Percentiles rank a stretch among this genome's conserved stretches.
Evolutionary conservation across 441 rosid genomes (phyloP).

Genomic region (Theobroma grandiflorum): DNA sequence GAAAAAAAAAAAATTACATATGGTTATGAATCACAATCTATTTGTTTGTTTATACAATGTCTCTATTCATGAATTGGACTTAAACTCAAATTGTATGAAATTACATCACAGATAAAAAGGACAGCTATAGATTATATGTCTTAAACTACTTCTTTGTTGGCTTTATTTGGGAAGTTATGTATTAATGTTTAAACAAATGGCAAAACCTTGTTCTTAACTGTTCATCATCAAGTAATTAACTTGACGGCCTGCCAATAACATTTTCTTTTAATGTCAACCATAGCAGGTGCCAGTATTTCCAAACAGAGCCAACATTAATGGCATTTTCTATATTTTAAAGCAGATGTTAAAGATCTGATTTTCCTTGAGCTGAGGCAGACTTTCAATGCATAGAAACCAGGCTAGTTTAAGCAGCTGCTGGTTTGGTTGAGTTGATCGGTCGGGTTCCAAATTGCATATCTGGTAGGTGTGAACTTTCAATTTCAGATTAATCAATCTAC

Average conservation of each 20-base stretch:
- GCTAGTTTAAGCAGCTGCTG: neutral
- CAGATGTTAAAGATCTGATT: neutral
- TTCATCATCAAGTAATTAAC: neutral
- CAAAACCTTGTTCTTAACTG: neutral
- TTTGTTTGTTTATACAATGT: conserved; percentile 26
- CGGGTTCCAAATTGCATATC: neutral
- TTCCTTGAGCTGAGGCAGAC: neutral
- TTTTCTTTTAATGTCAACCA: neutral
- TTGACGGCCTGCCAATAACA: neutral
- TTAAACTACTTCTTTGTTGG: neutral
- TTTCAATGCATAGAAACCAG: neutral
- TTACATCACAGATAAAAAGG: neutral
- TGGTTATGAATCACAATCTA: neutral
- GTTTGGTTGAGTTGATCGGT: neutral
- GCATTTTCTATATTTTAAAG: neutral
- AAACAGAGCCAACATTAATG: neutral
- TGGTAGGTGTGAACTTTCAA: neutral
- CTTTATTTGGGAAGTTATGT: neutral
- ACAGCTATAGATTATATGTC: neutral
- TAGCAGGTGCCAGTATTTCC: neutral
- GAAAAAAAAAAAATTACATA: neutral
- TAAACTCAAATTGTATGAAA: conserved; percentile 27
- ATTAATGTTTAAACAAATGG: neutral
- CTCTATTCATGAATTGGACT: conserved; percentile 31
- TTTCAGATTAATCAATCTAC: neutral